phyloP scores from a whole-genome alignment of 163 green algal genomes.

The Scenedesmus sp. region DNA sequence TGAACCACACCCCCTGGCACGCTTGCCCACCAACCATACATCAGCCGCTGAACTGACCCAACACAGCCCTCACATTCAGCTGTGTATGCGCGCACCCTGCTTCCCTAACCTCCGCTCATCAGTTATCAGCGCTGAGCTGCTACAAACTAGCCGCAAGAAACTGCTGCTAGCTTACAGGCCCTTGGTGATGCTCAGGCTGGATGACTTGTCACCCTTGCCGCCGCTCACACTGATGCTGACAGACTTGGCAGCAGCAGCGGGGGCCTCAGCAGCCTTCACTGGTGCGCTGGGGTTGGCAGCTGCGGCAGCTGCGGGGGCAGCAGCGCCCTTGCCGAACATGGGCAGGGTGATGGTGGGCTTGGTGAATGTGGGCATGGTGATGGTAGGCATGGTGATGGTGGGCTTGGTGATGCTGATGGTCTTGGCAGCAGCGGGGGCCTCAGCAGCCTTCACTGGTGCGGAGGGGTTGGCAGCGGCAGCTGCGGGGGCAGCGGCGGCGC shows the following conservation, averaged over 20 bases:
- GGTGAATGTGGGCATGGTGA: not conserved
- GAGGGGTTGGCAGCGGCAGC: not conserved
- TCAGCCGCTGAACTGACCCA: not conserved
- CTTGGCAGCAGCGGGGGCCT: not conserved
- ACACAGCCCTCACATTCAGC: not conserved
- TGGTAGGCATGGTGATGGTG: not conserved
- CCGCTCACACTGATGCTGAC: not conserved
- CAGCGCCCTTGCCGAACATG: not conserved
- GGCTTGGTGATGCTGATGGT: not conserved
- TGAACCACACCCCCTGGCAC: not conserved
- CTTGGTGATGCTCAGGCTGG: slow-evolving; percentile 24
- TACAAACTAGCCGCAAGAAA: slow-evolving; percentile 21
- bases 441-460: not conserved
- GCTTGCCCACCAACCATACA: not conserved
- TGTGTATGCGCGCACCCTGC: not conserved
- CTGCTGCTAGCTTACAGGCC: slow-evolving; percentile 21
- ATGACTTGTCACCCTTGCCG: not conserved
- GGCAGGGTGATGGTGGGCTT: slow-evolving; percentile 25
- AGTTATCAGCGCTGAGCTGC: not conserved
- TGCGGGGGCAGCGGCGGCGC: not conserved
- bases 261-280: not conserved
- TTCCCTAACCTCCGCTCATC: not conserved
- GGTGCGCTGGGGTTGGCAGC: not conserved
- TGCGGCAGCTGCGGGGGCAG: not conserved
- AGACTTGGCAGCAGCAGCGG: not conserved